These are phyloP conservation scores for Plantago major DNA, from an alignment of 257 asterid species.

Conservation along the genomic window DNA sequence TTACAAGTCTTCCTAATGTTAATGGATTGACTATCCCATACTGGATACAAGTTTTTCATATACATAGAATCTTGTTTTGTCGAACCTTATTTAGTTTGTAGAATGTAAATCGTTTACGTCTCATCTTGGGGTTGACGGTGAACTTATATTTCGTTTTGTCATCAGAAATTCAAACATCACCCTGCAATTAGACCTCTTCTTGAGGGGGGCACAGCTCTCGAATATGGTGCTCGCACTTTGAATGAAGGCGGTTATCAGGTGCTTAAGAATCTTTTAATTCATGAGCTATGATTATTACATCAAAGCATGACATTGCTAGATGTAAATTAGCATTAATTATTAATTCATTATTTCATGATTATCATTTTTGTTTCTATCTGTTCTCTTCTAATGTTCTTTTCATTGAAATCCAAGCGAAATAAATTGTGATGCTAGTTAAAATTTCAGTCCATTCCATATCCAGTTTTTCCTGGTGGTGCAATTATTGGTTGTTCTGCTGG, in stretches of 20 bases:
- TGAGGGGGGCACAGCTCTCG: slow-evolving; percentile 77
- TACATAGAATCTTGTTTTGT: slow-evolving; percentile 3
- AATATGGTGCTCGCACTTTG: slow-evolving; percentile 93
- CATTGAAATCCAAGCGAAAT: slow-evolving; percentile 18
- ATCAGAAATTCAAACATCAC: slow-evolving; percentile 86
- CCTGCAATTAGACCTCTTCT: slow-evolving; percentile 80
- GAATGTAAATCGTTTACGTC: slow-evolving; percentile 1
- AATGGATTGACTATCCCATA: too few species aligned
- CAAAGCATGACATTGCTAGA: neutral
- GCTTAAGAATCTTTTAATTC: slow-evolving; percentile 20
- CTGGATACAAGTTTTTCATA: too few species aligned
- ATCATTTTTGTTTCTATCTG: slow-evolving; percentile 3
- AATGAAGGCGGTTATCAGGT: slow-evolving; percentile 99
- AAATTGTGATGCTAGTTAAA: slow-evolving; percentile 47
- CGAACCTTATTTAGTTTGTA: neutral
- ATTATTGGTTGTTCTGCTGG: slow-evolving; percentile 99
- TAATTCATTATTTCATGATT: neutral
- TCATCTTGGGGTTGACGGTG: neutral
- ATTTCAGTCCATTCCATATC: slow-evolving; percentile 99
- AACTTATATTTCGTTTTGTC: neutral
- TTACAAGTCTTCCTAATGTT: too few species aligned
- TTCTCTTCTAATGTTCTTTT: slow-evolving; percentile 6
- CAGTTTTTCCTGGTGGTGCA: slow-evolving; percentile 99
- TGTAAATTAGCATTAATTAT: slow-evolving; percentile 11
- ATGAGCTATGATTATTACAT: neutral